Base-by-base conservation (phyloP, 2,329 filamentous ascomycete genomes). In the Metarhizium robertsii region DNA sequence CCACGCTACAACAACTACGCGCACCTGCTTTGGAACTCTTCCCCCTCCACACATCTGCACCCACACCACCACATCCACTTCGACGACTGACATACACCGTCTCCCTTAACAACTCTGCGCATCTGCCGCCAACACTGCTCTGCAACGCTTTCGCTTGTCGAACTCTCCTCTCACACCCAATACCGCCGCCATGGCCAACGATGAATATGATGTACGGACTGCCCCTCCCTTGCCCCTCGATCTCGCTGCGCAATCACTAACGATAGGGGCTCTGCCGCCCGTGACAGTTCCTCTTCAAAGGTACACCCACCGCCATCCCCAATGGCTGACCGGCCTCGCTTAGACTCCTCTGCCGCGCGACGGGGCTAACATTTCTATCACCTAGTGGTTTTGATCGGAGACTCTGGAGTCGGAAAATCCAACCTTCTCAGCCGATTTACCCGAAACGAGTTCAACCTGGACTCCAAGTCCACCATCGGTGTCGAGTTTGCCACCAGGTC, bases 341-440 rank as follows among this genome's bases (percentile, higher is more conserved):
- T 55, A 53, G 54, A 48, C 13, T 54, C 55, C 50, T 57, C 55
- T 55, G 32, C 52, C 55, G 53, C 64, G 57, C 57, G 52, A 55
- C 42, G 36, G 49, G 64, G 60, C 69, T 74, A 64, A 73, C 66
- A 56, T 48, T 56, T 50, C 53, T 60, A 57, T 57, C 18, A 58
- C 61, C 61, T 70, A 95, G 92, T 97, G 72, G 94, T 99, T 72
- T 81, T 99, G 74, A 99, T 99, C 73, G 94, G 94, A 84, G 94
- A 99, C 79, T 96, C 92, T 65, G 94, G 94, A 68, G 94, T 99
- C 76, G 94, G 94, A 80, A 99, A 99, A 83, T 99, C 94, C 80
- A 99, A 99, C 79, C 90, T 99, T 67, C 83, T 99, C 78, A 96
- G 92, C 78, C 89, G 95, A 76, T 99, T 99, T 84, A 97, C 94